These are phyloP conservation scores for Mortierella sp. DNA, from an alignment of 371 early-diverging fungal species.

Conservation along the genomic window DNA sequence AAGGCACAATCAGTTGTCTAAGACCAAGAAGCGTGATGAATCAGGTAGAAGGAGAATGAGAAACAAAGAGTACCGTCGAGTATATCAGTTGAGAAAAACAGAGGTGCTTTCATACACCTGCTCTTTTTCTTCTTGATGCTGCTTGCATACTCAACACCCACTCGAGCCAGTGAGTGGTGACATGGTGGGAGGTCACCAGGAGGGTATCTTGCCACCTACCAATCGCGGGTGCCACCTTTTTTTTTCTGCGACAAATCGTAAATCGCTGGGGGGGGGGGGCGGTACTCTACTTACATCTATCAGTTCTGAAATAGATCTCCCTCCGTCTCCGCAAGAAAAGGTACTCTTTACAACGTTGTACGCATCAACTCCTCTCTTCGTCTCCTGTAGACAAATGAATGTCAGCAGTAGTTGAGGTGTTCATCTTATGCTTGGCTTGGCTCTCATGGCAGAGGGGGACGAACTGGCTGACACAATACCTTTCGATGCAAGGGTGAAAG, in stretches of 20 bases:
- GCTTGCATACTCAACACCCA: not conserved
- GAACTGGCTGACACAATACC: not conserved
- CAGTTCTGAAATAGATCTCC: slow-evolving; percentile 6
- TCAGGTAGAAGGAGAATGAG: not conserved
- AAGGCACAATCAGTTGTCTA: not conserved
- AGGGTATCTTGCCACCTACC: not conserved
- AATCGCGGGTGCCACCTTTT: not conserved
- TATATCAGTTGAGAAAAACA: not conserved
- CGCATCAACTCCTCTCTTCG: not conserved
- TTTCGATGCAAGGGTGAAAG: not conserved
- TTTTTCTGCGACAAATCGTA: slow-evolving; percentile 1
- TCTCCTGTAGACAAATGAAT: not conserved
- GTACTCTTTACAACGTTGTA: not conserved
- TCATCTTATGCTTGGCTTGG: not conserved
- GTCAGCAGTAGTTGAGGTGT: not conserved
- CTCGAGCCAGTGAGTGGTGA: not conserved
- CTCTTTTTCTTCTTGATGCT: not conserved
- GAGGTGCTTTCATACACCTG: not conserved
- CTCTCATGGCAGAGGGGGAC: not conserved
- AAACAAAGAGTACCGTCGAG: not conserved
- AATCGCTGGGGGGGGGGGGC: not conserved
- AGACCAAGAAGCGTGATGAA: slow-evolving; percentile 1
- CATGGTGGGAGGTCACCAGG: not conserved
- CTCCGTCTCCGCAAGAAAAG: not conserved
- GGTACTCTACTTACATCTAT: not conserved